Base-by-base conservation (phyloP, 1,284 basidiomycete species). In the Xerocomus minutiporus region DNA sequence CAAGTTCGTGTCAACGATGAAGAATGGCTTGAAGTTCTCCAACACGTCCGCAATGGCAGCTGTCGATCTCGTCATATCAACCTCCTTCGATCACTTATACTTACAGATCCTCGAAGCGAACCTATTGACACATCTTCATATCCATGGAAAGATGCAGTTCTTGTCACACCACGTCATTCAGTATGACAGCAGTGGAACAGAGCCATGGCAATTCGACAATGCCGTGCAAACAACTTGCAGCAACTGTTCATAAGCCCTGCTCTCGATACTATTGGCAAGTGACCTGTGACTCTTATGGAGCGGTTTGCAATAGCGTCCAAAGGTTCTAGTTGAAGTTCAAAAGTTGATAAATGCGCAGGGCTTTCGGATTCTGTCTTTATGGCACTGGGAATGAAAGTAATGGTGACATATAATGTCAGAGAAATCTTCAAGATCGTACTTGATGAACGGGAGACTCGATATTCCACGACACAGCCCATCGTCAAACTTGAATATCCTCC, bases 391-490 rank as follows among this genome's bases (percentile, higher is more conserved):
- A 57, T 48, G 54, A 32, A 40, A 20, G 43, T 56, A 0, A 58
- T 61, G 58, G 54, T 62, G 12, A 59, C 54, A 2, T 47, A 51
- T 20, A 65, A 64, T 32, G 25, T 61, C 1, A 50, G 31, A 4
- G 5, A 34, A 7, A 49, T 42, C 15, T 13, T 20, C 1, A 11
- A n/a, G 23, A 49, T 49, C 1, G n/a, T 49, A 2, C 31, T 41
- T 5, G 42, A 29, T 34, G 35, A 34, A 29, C 29, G 15, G 0
- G 50, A 17, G 65, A 56, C 3, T 9, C 8, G 9, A 4, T 17
- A 29, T n/a, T 31, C 17, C 4, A 2, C 28, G 1, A 11, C 15
- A 2, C 3, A 31, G 7, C 29, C 42, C 2, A 12, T 31, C 17
- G 26, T 42, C 1, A 28, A 29, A 17, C 11, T 29, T 1, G 8